A percentile compares a stretch with the other conserved stretches of the same genome.
Evolutionary conservation across 179 eudicot species (phyloP).

Genomic region (Camellia oleifera): DNA sequence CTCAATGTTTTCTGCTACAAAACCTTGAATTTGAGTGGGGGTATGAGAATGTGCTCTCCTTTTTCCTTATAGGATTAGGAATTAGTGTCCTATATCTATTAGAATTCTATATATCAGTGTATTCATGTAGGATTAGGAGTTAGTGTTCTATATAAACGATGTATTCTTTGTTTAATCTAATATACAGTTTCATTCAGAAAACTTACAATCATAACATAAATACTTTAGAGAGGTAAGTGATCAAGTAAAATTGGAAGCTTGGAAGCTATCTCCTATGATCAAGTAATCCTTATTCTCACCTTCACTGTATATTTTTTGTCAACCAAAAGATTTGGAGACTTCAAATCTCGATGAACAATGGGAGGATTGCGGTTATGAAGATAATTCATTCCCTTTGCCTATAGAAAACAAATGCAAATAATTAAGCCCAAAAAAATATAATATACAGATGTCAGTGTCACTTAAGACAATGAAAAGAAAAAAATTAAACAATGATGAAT

Average conservation of each 20-base stretch:
- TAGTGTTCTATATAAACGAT: too few relatives aligned
- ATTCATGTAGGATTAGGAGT: too few relatives aligned
- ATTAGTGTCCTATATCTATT: too few relatives aligned
- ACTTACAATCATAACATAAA: not conserved
- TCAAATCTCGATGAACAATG: conserved; percentile 92
- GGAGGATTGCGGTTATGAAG: conserved; percentile 96
- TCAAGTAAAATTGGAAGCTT: not conserved
- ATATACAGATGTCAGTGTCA: conserved; percentile 4
- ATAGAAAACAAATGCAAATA: conserved; percentile 10
- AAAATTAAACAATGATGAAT: not conserved
- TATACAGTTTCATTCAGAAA: too few relatives aligned
- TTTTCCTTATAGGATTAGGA: too few relatives aligned
- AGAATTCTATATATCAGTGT: too few relatives aligned
- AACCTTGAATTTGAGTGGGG: too few relatives aligned
- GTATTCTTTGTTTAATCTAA: too few relatives aligned
- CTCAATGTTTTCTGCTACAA: too few relatives aligned
- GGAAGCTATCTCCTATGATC: conserved; percentile 1
- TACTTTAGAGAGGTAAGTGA: not conserved
- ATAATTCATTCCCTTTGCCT: conserved; percentile 99
- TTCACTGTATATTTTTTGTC: conserved; percentile 93
- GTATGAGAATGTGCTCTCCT: too few relatives aligned
- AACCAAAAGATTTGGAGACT: conserved; percentile 95
- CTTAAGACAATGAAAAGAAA: not conserved
- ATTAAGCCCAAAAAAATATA: not conserved
- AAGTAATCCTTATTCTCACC: conserved; percentile 39